phyloP scores from a whole-genome alignment of 768 basidiomycete genomes.

The Suillus sp. region DNA sequence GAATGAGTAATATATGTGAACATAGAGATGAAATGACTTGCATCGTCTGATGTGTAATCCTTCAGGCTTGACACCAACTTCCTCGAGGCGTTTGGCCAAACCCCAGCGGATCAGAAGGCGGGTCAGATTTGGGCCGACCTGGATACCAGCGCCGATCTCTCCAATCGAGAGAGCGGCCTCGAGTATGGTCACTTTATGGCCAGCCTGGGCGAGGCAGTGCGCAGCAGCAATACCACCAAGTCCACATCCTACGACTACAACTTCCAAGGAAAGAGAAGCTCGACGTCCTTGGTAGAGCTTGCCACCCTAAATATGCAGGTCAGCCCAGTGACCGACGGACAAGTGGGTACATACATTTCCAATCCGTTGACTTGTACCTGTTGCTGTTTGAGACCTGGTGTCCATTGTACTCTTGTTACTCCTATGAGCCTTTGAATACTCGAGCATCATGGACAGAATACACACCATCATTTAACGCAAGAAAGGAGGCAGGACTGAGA shows the following conservation, averaged over 20 bases:
- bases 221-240: constrained; percentile 52
- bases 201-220: constrained; percentile 45
- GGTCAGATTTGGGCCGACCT: constrained; percentile 44
- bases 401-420: not conserved
- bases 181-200: constrained; percentile 51
- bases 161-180: constrained; percentile 42
- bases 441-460: not conserved
- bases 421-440: constrained; percentile 3
- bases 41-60: constrained; percentile 46
- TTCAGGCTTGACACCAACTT: constrained; percentile 41
- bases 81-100: constrained; percentile 41
- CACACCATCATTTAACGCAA: not conserved
- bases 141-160: constrained; percentile 57
- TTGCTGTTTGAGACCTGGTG: not conserved
- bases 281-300: constrained; percentile 28
- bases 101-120: constrained; percentile 56
- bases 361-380: not conserved
- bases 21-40: constrained; percentile 17
- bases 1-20: not conserved
- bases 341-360: not conserved
- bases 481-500: not conserved
- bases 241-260: constrained; percentile 53
- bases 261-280: constrained; percentile 30
- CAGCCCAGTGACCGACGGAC: not conserved
- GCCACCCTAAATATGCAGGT: constrained; percentile 5